Percentiles rank a stretch among this genome's conserved stretches.
Conservation (phyloP, 208 protist genomes). For the Leishmania mexicana region DNA sequence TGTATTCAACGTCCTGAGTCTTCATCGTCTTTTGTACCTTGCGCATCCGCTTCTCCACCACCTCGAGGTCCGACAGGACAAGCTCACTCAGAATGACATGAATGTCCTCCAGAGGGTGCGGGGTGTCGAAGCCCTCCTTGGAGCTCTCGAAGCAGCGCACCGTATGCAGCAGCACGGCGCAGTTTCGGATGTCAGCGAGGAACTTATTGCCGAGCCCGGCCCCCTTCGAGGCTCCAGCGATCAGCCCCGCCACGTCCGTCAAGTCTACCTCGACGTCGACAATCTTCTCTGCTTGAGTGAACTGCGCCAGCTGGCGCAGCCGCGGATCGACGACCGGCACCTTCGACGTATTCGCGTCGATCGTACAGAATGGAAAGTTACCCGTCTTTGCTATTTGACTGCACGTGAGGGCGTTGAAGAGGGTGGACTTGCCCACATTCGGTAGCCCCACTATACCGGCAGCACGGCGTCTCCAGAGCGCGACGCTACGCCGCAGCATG, state of each 20-base stretch:
- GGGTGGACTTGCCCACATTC: conserved; percentile 93
- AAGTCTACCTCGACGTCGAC: conserved; percentile 87
- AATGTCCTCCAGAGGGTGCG: conserved; percentile 82
- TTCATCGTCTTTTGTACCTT: conserved; percentile 57
- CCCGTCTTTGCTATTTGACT: conserved; percentile 88
- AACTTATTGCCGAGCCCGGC: conserved; percentile 91
- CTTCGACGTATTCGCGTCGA: conserved; percentile 88
- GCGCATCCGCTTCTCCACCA: conserved; percentile 63
- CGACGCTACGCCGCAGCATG: conserved; percentile 27
- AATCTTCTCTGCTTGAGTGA: conserved; percentile 62
- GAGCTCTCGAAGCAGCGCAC: conserved; percentile 90
- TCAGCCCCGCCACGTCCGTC: conserved; percentile 90
- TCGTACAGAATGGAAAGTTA: conserved; percentile 95
- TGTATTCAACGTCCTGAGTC: conserved; percentile 38
- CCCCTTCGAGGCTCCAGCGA: conserved; percentile 85
- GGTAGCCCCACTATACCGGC: conserved; percentile 91
- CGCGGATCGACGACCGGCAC: conserved; percentile 78
- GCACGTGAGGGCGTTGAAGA: conserved; percentile 94
- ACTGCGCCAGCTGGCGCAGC: conserved; percentile 68
- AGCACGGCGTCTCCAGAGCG: conserved; percentile 46
- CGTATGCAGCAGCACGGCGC: conserved; percentile 83
- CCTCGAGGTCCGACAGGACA: conserved; percentile 79
- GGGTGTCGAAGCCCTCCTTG: conserved; percentile 81
- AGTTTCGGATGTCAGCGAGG: conserved; percentile 82
- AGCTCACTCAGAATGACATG: conserved; percentile 77